Percentiles rank a stretch among this genome's conserved stretches.
These are phyloP conservation scores for Fusarium brachygibbosum DNA, from an alignment of 2,329 filamentous ascomycete genomes.

Conservation along the genomic window DNA sequence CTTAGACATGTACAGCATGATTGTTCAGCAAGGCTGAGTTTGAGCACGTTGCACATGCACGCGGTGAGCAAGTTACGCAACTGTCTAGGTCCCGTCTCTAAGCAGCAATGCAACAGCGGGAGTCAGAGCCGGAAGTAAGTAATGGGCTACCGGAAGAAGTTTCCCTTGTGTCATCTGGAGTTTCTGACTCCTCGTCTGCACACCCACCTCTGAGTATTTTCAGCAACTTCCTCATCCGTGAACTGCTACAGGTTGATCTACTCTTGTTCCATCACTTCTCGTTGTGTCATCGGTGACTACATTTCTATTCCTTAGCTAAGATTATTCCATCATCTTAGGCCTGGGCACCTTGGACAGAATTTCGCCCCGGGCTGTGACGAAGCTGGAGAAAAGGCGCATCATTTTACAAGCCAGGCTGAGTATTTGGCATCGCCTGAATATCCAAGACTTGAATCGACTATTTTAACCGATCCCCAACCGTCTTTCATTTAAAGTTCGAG, in stretches of 20 bases:
- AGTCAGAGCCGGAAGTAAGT: not conserved
- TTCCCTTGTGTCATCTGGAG: not conserved
- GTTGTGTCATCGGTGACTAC: constrained; percentile 1
- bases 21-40: not conserved
- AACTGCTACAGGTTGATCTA: not conserved
- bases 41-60: constrained; percentile 8
- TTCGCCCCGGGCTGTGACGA: not conserved
- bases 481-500: not conserved
- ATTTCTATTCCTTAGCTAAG: not conserved
- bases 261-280: not conserved
- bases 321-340: not conserved
- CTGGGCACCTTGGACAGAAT: not conserved
- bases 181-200: not conserved
- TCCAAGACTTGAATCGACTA: not conserved
- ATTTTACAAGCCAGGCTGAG: not conserved
- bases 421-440: not conserved
- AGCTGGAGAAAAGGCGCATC: not conserved
- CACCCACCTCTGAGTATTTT: not conserved
- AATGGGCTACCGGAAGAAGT: not conserved
- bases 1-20: not conserved
- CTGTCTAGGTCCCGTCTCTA: not conserved
- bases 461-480: not conserved
- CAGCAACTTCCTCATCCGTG: not conserved
- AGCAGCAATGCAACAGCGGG: not conserved
- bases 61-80: constrained; percentile 9